These are phyloP conservation scores for Mortierella sp. DNA, from an alignment of 371 early-diverging fungal species.

Conservation along the genomic window DNA sequence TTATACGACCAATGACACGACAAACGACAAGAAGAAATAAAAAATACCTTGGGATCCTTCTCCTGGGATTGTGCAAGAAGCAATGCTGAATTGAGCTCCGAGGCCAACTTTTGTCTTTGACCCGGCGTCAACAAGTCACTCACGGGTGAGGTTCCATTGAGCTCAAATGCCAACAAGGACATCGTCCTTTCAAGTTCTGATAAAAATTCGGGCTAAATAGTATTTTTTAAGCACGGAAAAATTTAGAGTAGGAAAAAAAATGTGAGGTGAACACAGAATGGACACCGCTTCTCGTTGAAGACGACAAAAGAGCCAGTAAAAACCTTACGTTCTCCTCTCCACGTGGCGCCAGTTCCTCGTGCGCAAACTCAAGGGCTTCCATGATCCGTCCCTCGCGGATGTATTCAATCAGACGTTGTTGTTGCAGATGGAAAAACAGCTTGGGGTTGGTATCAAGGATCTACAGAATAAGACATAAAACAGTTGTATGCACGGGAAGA, in stretches of 20 bases:
- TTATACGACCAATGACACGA: no score
- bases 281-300: no score
- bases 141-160: slow-evolving; percentile 75
- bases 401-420: slow-evolving; percentile 94
- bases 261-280: no score
- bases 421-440: slow-evolving; percentile 94
- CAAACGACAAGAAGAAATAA: no score
- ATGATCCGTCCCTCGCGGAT: slow-evolving; percentile 83
- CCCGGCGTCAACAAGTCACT: slow-evolving; percentile 84
- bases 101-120: slow-evolving; percentile 93
- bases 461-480: slow-evolving; percentile 52
- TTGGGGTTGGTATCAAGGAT: slow-evolving; percentile 96
- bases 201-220: slow-evolving; percentile 85
- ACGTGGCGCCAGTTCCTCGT: slow-evolving; percentile 95
- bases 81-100: slow-evolving; percentile 94
- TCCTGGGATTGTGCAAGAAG: slow-evolving; percentile 91
- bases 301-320: slow-evolving; percentile 2
- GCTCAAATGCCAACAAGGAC: slow-evolving; percentile 94
- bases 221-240: background rate
- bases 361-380: slow-evolving; percentile 95
- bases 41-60: slow-evolving; percentile 83
- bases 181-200: slow-evolving; percentile 95
- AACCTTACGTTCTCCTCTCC: slow-evolving; percentile 88
- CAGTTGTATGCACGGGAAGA: slow-evolving; percentile 18
- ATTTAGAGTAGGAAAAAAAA: background rate